Percentiles rank a stretch among this genome's conserved stretches.
Evolutionary conservation across 2,329 filamentous ascomycete genomes (phyloP).

Genomic region (Xylariaceae sp.): DNA sequence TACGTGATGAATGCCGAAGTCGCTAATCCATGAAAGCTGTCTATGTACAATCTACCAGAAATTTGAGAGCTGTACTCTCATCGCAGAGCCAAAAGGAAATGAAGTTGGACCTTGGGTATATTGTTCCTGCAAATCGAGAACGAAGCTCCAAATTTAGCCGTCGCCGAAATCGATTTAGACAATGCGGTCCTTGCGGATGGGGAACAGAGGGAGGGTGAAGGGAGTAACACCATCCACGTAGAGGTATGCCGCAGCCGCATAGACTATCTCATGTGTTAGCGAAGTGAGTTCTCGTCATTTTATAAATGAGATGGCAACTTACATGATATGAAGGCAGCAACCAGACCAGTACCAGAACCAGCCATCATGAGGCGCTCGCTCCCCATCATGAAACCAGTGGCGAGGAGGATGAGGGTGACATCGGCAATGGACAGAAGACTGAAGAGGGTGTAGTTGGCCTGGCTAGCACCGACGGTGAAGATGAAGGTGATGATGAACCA

Average conservation of each 20-base stretch:
- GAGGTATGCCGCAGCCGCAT: slow-evolving; percentile 20
- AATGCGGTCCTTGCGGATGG: slow-evolving; percentile 21
- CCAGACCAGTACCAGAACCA: slow-evolving; percentile 23
- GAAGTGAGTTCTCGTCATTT: slow-evolving; percentile 5
- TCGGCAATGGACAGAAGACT: slow-evolving; percentile 21
- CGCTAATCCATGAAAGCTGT: not conserved
- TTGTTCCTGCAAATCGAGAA: not conserved
- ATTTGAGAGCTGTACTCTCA: not conserved
- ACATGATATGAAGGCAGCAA: slow-evolving; percentile 20
- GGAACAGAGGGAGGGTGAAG: slow-evolving; percentile 24
- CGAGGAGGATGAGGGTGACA: slow-evolving; percentile 23
- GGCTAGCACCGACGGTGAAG: slow-evolving; percentile 26
- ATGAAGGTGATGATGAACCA: slow-evolving; percentile 28
- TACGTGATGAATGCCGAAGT: not conserved
- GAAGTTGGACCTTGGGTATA: not conserved
- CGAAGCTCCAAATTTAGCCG: not conserved
- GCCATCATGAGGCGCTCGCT: slow-evolving; percentile 18
- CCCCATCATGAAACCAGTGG: slow-evolving; percentile 20
- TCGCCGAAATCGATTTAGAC: slow-evolving; percentile 13
- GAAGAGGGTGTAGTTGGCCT: slow-evolving; percentile 21
- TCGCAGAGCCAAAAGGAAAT: not conserved
- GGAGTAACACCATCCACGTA: slow-evolving; percentile 21
- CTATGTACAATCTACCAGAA: not conserved
- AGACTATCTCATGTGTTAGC: no score
- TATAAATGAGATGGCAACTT: slow-evolving; percentile 6